Conservation (phyloP, 768 basidiomycete genomes). For the Phaeolepiota aurea region DNA sequence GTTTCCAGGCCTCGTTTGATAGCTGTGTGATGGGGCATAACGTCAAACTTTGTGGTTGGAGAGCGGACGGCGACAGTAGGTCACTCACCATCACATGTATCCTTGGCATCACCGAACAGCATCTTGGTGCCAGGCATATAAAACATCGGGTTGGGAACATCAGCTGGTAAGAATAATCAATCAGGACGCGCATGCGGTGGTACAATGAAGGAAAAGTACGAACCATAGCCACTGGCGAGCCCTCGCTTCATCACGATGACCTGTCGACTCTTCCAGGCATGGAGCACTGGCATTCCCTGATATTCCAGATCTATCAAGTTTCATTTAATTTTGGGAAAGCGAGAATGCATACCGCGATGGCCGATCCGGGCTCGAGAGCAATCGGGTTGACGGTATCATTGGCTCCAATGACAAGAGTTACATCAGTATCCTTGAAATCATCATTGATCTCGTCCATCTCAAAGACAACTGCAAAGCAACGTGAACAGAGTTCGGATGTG, state of each 20-base stretch:
- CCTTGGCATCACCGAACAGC: slow-evolving; percentile 89
- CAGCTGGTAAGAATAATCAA: slow-evolving; percentile 38
- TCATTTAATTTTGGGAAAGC: neutral
- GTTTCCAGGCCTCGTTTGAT: slow-evolving; percentile 53
- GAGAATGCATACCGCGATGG: slow-evolving; percentile 51
- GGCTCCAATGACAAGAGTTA: slow-evolving; percentile 87
- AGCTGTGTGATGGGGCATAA: slow-evolving; percentile 22
- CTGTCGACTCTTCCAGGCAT: slow-evolving; percentile 91
- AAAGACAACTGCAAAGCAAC: slow-evolving; percentile 54
- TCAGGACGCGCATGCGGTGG: neutral
- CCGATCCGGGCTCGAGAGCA: slow-evolving; percentile 76
- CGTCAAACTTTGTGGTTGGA: neutral
- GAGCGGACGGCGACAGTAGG: no score
- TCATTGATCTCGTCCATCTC: slow-evolving; percentile 97
- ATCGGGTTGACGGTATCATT: slow-evolving; percentile 93
- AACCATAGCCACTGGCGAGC: slow-evolving; percentile 83
- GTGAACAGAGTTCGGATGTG: slow-evolving; percentile 2
- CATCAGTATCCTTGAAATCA: slow-evolving; percentile 81
- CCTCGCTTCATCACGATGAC: slow-evolving; percentile 92
- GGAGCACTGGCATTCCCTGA: slow-evolving; percentile 83
- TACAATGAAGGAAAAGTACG: slow-evolving; percentile 8
- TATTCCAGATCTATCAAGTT: slow-evolving; percentile 2
- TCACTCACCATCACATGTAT: slow-evolving; percentile 72
- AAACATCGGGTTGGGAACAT: slow-evolving; percentile 92
- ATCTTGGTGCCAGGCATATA: slow-evolving; percentile 87